A percentile compares a stretch with the other conserved stretches of the same genome.
These are phyloP conservation scores for Chrysochromulina tobinii DNA, from an alignment of 78 protist species.

Conservation along the genomic window DNA sequence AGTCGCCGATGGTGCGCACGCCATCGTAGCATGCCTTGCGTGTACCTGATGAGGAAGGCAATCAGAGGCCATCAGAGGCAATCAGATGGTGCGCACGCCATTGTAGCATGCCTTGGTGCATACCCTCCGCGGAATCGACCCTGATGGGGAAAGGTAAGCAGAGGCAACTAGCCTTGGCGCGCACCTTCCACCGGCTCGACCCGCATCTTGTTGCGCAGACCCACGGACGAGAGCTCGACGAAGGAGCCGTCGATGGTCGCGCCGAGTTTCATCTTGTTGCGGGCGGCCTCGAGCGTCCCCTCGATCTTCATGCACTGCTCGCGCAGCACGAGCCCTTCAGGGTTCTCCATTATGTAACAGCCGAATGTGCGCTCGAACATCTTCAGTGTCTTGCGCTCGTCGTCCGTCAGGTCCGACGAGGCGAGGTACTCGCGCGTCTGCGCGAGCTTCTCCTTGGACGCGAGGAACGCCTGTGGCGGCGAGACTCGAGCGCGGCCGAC, in stretches of 20 bases:
- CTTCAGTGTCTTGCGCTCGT: background rate
- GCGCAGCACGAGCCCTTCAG: slow-evolving; percentile 9
- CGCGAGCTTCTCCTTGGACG: background rate
- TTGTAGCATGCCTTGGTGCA: too few species aligned
- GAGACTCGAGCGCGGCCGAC: too few species aligned
- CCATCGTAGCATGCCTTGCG: slow-evolving; percentile 52
- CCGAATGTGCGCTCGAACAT: slow-evolving; percentile 36
- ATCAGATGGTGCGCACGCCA: background rate
- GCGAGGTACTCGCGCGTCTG: background rate
- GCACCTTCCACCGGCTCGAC: slow-evolving; percentile 19
- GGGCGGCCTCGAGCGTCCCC: slow-evolving; percentile 27
- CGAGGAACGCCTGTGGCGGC: background rate
- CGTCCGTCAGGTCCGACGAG: background rate
- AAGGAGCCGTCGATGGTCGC: background rate
- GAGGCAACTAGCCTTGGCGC: background rate
- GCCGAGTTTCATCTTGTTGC: slow-evolving; percentile 46
- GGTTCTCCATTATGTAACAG: slow-evolving; percentile 53
- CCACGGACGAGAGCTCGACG: slow-evolving; percentile 25
- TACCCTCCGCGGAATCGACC: too few species aligned
- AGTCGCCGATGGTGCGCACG: slow-evolving; percentile 32
- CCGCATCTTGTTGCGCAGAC: slow-evolving; percentile 35
- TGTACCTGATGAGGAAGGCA: too few species aligned
- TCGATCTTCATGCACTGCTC: slow-evolving; percentile 9
- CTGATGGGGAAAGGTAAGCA: too few species aligned
- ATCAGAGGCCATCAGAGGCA: too few species aligned